These are phyloP conservation scores for Chromera velia DNA, from an alignment of 73 alveolate species.

Conservation along the genomic window DNA sequence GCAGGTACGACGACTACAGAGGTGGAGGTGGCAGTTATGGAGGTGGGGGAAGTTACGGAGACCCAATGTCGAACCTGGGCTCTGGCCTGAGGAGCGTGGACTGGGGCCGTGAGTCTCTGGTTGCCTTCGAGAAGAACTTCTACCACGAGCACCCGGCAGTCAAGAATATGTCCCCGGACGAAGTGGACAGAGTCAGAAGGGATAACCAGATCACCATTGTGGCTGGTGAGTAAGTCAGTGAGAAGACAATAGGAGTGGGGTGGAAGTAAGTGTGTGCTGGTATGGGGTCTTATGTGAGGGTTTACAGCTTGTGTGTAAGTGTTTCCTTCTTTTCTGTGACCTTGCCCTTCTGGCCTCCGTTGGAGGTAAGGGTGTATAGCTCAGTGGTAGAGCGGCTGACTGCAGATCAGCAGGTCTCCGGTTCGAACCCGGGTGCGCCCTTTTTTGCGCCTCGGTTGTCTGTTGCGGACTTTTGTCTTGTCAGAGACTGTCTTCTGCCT, in stretches of 20 bases:
- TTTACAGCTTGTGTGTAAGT: too few relatives aligned
- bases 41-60: constrained; percentile 9
- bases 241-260: too few relatives aligned
- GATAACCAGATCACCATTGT: constrained; percentile 47
- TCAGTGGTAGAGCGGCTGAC: neutral
- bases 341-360: too few relatives aligned
- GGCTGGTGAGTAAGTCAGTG: too few relatives aligned
- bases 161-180: constrained; percentile 54
- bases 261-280: too few relatives aligned
- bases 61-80: constrained; percentile 16
- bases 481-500: too few relatives aligned
- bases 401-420: neutral
- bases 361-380: neutral
- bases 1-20: neutral
- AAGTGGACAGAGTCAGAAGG: constrained; percentile 55
- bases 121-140: constrained; percentile 11
- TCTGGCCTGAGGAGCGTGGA: constrained; percentile 14
- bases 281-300: too few relatives aligned
- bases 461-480: too few relatives aligned
- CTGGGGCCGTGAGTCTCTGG: neutral
- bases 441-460: too few relatives aligned
- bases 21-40: neutral
- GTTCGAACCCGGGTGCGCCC: neutral
- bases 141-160: constrained; percentile 31
- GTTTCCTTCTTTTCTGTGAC: too few relatives aligned